Base-by-base conservation (phyloP, 129 eudicot species). In the Tagetes erecta region DNA sequence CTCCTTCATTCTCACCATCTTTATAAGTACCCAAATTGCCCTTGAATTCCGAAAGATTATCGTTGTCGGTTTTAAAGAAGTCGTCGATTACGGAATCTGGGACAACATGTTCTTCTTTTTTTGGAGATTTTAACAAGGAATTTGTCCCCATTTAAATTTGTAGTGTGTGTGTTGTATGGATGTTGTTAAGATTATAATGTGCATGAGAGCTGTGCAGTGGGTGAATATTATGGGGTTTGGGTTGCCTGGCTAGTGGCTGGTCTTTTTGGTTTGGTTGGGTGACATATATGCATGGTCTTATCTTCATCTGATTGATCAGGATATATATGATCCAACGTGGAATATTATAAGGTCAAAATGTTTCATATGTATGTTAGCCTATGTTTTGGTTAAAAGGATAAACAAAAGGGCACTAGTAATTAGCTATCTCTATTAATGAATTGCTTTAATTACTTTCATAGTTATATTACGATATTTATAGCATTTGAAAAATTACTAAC, bases 251-350 rank as follows among this genome's bases (percentile, higher is more conserved):
- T 57, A 42, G 68, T 67, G 81, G 75, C 57, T 75, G 73, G 27
- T 39, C 62, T 71, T 50, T 64, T 64, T 64, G 66, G 82, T 64
- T 64, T 64, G 66, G 82, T 37, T 55, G 70, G 71, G 60, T 80
- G 84, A 45, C 76, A 20, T 20, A 20, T 20, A 20, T 20, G 27
- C 27, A 36, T 74, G 65, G 81, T 63, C 84, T 80, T 80, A 80
- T 80, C 84, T 68, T 68, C 33, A 64, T 68, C 67, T 55, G 53
- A 80, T 80, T 74, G 83, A 75, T 70, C 79, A 59, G 67, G 66
- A 74, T 68, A 68, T 59, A 74, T 68, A 68, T 59, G 67, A 59
- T 68, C 78, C 74, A 33, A 45, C 60, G 67, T 63, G 72, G 68
- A 33, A 34, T 42, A 55, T 11, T 76, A 4, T 76, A 52, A 76